phyloP scores from a whole-genome alignment of 1,139 yeast genomes.

The Chernovozyma aurita region DNA sequence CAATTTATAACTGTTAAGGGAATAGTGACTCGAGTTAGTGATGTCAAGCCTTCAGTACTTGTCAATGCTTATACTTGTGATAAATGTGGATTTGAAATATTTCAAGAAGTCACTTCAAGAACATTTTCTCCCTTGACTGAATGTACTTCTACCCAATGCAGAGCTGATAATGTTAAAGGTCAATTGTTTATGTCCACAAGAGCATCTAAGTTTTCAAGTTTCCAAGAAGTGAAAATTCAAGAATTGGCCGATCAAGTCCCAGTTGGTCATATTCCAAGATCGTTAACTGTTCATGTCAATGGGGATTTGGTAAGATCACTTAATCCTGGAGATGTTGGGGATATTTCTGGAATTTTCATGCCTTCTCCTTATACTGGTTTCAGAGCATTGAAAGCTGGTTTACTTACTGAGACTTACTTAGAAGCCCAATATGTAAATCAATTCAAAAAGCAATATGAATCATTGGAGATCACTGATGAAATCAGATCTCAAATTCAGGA shows the following conservation, averaged over 20 bases:
- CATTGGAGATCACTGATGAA: slow-evolving; percentile 54
- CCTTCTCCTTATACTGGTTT: slow-evolving; percentile 97
- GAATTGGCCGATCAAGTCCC: slow-evolving; percentile 97
- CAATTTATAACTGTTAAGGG: slow-evolving; percentile 88
- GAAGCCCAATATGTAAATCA: slow-evolving; percentile 85
- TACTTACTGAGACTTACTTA: slow-evolving; percentile 88
- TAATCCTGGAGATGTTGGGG: slow-evolving; percentile 94
- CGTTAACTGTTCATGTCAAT: slow-evolving; percentile 76
- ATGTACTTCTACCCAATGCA: slow-evolving; percentile 81
- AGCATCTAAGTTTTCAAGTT: slow-evolving; percentile 91
- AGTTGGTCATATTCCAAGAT: slow-evolving; percentile 93
- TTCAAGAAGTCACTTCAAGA: slow-evolving; percentile 86
- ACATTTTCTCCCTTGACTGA: slow-evolving; percentile 82
- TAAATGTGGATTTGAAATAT: slow-evolving; percentile 93
- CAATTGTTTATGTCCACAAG: slow-evolving; percentile 90
- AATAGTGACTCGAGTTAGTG: slow-evolving; percentile 91
- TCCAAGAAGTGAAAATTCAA: slow-evolving; percentile 93
- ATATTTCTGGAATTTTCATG: slow-evolving; percentile 84
- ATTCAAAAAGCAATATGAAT: slow-evolving; percentile 84
- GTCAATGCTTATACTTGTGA: slow-evolving; percentile 98
- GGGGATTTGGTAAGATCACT: slow-evolving; percentile 85
- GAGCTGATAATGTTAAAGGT: slow-evolving; percentile 76
- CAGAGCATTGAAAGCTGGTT: slow-evolving; percentile 86
- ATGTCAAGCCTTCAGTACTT: slow-evolving; percentile 87
- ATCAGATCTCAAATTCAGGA: slow-evolving; percentile 51